Evolutionary conservation across 768 basidiomycete species (phyloP).

Genomic region (Royoungia palumana): DNA sequence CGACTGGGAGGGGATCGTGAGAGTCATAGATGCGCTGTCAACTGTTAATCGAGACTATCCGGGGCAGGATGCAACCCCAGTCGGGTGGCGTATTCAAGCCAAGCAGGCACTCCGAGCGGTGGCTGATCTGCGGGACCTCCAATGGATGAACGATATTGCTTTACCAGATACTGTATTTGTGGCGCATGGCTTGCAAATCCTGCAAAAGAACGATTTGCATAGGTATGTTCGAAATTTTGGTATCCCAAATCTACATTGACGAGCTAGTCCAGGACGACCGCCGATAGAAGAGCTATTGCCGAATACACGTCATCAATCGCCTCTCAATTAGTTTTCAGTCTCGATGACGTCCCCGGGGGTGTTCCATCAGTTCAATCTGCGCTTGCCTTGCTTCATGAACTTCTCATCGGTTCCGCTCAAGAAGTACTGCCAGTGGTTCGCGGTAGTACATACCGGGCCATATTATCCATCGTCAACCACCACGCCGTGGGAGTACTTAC

Average conservation of each 20-base stretch:
- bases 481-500: constrained; percentile 31
- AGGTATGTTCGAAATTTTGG: constrained; percentile 28
- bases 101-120: constrained; percentile 36
- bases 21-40: constrained; percentile 11
- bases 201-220: constrained; percentile 41
- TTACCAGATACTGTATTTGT: constrained; percentile 42
- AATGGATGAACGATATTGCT: constrained; percentile 54
- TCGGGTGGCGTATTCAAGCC: constrained; percentile 24
- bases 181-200: constrained; percentile 42
- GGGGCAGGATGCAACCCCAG: not conserved
- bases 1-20: constrained; percentile 12
- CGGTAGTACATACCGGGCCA: constrained; percentile 39
- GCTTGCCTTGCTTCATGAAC: constrained; percentile 33
- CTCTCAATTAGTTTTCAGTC: constrained; percentile 7
- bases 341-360: not conserved
- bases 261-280: constrained; percentile 11
- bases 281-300: constrained; percentile 19
- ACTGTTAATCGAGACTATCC: not conserved
- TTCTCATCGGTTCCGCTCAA: constrained; percentile 44
- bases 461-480: constrained; percentile 43
- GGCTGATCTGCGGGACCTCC: constrained; percentile 42
- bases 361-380: constrained; percentile 29
- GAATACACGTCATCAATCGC: constrained; percentile 19
- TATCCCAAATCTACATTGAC: constrained; percentile 8
- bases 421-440: constrained; percentile 49